phyloP scores from a whole-genome alignment of 176 grass and related monocot species.

The barley (Hordeum vulgare) region MorexV3_pseudomolecules_assembly NC_058524.1:558109564-558110063 shows the following conservation, averaged over 20 bases:
- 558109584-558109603: background rate
- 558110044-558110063: no score
- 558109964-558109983: no score
- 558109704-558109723: background rate
- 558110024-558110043: no score
- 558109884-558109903: background rate
- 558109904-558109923: no score
- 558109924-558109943: no score
- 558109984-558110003: no score
- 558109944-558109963: no score
- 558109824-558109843: background rate
- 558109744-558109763: background rate
- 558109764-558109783: slow-evolving; percentile 3
- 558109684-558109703: slow-evolving; percentile 11
- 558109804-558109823: background rate
- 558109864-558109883: background rate
- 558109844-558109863: background rate
- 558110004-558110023: no score
- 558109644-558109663: background rate
- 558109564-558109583: background rate
- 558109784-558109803: slow-evolving; percentile 1
- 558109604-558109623: background rate
- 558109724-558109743: background rate
- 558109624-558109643: background rate
- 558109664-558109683: background rate